Evolutionary conservation across 2,329 filamentous ascomycete genomes (phyloP).

Genomic region (Volutella citrinella): DNA sequence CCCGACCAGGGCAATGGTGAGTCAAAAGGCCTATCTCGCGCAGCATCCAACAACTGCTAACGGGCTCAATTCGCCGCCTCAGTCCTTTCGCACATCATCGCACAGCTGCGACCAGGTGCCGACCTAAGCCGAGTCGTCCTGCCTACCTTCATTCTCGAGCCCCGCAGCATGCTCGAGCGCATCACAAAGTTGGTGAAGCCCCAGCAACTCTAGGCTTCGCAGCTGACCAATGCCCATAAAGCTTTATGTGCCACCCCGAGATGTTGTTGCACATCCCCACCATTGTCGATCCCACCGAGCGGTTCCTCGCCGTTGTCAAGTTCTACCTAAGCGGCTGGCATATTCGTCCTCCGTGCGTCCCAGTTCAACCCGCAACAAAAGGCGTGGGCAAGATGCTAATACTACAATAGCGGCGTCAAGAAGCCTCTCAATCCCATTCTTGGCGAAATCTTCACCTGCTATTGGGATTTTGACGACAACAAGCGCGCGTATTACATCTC

Average conservation of each 20-base stretch:
- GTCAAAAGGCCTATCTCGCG: too few relatives aligned
- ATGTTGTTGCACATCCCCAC: constrained; percentile 83
- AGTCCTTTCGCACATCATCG: constrained; percentile 98
- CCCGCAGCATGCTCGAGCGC: constrained; percentile 94
- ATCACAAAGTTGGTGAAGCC: constrained; percentile 77
- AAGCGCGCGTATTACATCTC: constrained; percentile 93
- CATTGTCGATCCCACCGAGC: constrained; percentile 82
- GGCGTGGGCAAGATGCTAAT: too few relatives aligned
- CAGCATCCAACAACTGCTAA: too few relatives aligned
- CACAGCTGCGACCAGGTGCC: constrained; percentile 90
- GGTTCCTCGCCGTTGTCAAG: constrained; percentile 94
- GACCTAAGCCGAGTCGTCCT: constrained; percentile 92
- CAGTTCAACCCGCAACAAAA: too few relatives aligned
- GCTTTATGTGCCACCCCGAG: constrained; percentile 99
- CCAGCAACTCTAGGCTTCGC: constrained; percentile 4
- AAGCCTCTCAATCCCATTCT: constrained; percentile 96
- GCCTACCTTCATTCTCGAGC: constrained; percentile 96
- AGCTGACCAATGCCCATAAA: constrained; percentile 35
- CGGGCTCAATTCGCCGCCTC: constrained; percentile 11
- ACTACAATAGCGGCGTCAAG: constrained; percentile 91
- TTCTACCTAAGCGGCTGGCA: constrained; percentile 99
- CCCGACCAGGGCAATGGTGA: constrained; percentile 91
- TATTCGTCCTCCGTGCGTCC: constrained; percentile 86
- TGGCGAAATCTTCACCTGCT: constrained; percentile 91
- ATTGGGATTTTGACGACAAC: constrained; percentile 85